These are phyloP conservation scores for Apiosordaria backusii DNA, from an alignment of 495 filamentous ascomycete genomes.

Conservation along the genomic window DNA sequence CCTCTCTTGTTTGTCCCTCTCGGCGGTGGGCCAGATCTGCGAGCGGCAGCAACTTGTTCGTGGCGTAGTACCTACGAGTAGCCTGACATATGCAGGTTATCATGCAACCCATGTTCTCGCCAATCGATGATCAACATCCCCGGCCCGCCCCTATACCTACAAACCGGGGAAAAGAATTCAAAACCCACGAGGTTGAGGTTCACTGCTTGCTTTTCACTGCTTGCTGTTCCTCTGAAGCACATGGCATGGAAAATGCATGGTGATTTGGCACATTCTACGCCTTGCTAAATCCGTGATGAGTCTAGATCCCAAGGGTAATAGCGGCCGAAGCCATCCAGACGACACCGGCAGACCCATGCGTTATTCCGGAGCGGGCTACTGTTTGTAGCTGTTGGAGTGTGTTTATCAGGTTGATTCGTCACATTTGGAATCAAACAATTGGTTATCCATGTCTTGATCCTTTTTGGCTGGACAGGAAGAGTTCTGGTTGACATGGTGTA, in stretches of 20 bases:
- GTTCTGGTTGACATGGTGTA: neutral
- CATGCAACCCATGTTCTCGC: neutral
- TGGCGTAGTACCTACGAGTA: neutral
- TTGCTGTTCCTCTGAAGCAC: neutral
- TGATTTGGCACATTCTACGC: neutral
- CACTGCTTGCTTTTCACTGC: neutral
- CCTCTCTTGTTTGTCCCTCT: conserved; percentile 5
- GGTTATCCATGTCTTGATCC: neutral
- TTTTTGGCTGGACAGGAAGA: neutral
- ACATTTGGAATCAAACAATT: conserved; percentile 10
- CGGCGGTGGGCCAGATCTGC: neutral
- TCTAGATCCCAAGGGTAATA: too few relatives aligned
- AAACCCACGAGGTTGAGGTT: neutral
- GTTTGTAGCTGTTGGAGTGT: neutral
- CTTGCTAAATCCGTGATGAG: too few relatives aligned
- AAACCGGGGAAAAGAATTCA: neutral
- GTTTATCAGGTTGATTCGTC: neutral
- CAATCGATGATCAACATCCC: neutral
- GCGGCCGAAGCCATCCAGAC: neutral
- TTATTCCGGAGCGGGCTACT: neutral
- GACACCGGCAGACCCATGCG: neutral
- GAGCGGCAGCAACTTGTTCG: conserved; percentile 1
- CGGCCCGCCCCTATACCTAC: neutral
- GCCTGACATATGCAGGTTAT: conserved; percentile 4
- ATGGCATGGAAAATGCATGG: neutral